Evolutionary conservation across 495 filamentous ascomycete species (phyloP), one percentile per base, ranked within the genome.

Genomic region (Trichocladium uniseriatum): DNA sequence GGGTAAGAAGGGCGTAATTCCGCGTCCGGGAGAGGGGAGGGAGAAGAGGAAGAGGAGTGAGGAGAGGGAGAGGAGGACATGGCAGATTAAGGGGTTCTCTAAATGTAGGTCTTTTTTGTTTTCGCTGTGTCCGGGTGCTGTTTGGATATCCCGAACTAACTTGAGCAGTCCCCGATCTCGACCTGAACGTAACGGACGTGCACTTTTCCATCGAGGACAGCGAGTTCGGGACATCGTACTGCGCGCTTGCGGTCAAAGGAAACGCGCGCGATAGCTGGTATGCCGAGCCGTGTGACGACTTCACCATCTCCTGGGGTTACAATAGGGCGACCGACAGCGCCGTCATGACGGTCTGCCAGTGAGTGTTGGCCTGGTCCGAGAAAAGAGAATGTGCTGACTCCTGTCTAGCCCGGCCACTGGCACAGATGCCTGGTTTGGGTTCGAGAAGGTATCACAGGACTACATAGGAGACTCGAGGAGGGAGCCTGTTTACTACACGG

Each of bases 291-390:
- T 57, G 55, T 18, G 39, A 11, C 16, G 15, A 49, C 7, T 61
- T 46, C 45, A 40, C 18, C 4, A 48, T 59, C 4, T 58, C 56
- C 20, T 62, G 59, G 59, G 56, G 59, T 3, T 59, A 62, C 29
- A 59, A 52, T 3, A 11, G 16, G 1, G 48, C 43, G 2, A 41
- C 29, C 1, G 59, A 59, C 31, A 46, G 53, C 11, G 59, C 51
- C 5, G 56, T 62, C 41, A 57, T 62, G 53, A 62, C 59, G 14
- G 40, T 59, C 22, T 62, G 59, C 44, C 21, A 46, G 57, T 60
- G 28, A 52, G 57, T 52, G 0, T 29, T 18, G 4, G 8, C 20
- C 15, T 15, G 6, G 10, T n/a, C 20, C 1, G 15, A 22, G 1
- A 1, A 8, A 6, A 27, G 15, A 6, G 16, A 9, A 19, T 7